phyloP scores from a whole-genome alignment of 129 eudicot species.

The Tagetes erecta region DNA sequence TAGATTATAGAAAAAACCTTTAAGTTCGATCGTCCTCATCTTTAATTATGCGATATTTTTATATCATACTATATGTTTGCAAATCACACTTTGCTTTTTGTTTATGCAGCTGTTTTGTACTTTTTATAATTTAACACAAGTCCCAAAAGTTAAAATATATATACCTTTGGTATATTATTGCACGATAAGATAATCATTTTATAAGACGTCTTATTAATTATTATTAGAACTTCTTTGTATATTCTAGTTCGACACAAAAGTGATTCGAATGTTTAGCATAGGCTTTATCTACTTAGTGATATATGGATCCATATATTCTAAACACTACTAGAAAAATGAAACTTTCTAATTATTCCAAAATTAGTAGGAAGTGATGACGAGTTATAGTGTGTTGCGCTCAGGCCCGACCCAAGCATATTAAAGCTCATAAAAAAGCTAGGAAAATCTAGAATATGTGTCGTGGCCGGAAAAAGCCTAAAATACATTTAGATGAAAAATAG shows the following conservation, averaged over 20 bases:
- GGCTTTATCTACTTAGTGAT: background rate
- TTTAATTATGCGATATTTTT: background rate
- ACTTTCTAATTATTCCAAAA: too few species aligned
- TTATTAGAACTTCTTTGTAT: background rate
- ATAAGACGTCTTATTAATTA: background rate
- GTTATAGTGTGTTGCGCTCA: too few species aligned
- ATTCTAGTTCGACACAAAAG: background rate
- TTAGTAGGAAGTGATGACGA: too few species aligned
- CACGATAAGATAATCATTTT: too few species aligned
- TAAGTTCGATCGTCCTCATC: background rate
- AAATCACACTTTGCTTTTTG: background rate
- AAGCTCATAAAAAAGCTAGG: too few species aligned
- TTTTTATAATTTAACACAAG: background rate
- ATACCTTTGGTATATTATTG: background rate
- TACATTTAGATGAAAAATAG: too few species aligned
- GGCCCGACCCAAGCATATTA: too few species aligned
- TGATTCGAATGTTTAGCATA: background rate
- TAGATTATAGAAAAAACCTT: conserved; percentile 15
- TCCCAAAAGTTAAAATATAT: background rate
- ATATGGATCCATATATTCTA: background rate
- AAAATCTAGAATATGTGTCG: too few species aligned
- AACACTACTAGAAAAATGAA: too few species aligned
- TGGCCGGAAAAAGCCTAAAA: too few species aligned
- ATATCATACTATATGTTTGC: background rate
- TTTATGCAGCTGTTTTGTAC: background rate